Base-by-base conservation (phyloP, 306 rosid genomes). In the Glycine soja region DNA sequence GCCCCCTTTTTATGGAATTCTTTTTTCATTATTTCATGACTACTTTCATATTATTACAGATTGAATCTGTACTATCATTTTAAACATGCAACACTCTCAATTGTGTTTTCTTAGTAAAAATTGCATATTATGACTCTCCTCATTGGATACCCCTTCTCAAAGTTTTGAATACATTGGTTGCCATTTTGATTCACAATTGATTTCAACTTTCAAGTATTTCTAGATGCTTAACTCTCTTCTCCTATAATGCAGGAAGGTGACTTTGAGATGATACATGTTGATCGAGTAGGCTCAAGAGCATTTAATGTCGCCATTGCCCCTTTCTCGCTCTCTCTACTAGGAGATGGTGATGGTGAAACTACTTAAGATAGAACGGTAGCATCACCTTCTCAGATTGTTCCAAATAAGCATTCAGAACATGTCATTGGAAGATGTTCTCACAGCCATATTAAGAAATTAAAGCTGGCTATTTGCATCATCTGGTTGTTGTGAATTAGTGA, bases 241-340 rank as follows among this genome's bases (percentile, higher is more conserved):
- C n/a, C 24, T 53, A 36, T 57, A 46, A 64, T 85, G 67, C 85
- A 85, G 85, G 88, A 85, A 67, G 88, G 88, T 71, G 85, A 85
- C 36, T 85, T 81, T 76, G 88, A 85, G 77, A 81, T 85, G 83
- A 72, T 81, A 54, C 72, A 81, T 32, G 70, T 85, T 71, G 82
- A 85, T 71, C 83, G 50, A 81, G 66, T 48, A 54, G 80, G 85
- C 10, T 56, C 85, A 4, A 34, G 63, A 56, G 65, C 80, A 65
- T 85, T 85, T 81, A 81, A 57, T 10, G 85, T 81, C 67, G 77
- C 83, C 7, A 14, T 80, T 72, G 80, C 85, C 15, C 88, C 88
- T 10, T 85, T 85, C 12, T 81, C 88, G 24, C 80, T 85, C 15
- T 54, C 82, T 38, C 57, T 85, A 16, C 61, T 85, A n/a, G 85